Percentiles rank a stretch among this genome's conserved stretches.
Evolutionary conservation across 2,329 filamentous ascomycete genomes (phyloP).

Genomic region (Colletotrichum lini): DNA sequence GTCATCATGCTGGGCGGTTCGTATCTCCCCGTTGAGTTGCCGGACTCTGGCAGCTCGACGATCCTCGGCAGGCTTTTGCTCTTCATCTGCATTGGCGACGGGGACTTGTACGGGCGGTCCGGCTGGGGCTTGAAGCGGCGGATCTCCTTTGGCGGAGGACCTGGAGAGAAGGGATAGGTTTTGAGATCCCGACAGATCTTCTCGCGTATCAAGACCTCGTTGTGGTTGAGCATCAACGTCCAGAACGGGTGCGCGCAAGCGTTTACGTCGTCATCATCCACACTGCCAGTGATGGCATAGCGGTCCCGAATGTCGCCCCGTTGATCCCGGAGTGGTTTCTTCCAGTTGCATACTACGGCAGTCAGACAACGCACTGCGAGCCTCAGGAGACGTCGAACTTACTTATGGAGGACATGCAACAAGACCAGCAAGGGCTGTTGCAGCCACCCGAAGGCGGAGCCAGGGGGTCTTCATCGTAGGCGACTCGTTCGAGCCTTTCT

Average conservation of each 20-base stretch:
- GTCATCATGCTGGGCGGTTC: neutral
- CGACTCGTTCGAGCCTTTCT: conserved; percentile 29
- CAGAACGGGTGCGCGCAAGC: conserved; percentile 22
- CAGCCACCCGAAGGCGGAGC: conserved; percentile 17
- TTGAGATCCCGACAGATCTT: conserved; percentile 26
- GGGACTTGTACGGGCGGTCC: conserved; percentile 21
- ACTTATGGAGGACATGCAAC: conserved; percentile 18
- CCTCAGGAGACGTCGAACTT: neutral
- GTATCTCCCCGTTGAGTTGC: neutral
- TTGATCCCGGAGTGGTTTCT: conserved; percentile 18
- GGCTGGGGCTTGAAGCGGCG: conserved; percentile 28
- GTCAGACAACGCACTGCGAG: neutral
- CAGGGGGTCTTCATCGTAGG: conserved; percentile 33
- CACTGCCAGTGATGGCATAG: conserved; percentile 28
- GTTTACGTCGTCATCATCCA: conserved; percentile 8
- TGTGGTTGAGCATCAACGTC: conserved; percentile 28
- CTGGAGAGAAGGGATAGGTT: conserved; percentile 4
- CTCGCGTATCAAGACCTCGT: conserved; percentile 33
- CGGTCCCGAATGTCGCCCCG: conserved; percentile 23
- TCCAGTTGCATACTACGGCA: conserved; percentile 16
- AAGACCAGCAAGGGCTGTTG: conserved; percentile 26
- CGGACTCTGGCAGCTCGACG: conserved; percentile 19
- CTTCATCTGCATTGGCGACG: conserved; percentile 26
- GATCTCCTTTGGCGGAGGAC: conserved; percentile 22
- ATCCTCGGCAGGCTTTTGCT: conserved; percentile 8